Evolutionary conservation across 306 rosid species (phyloP), one percentile per base, ranked within the genome.

Genomic region (Trifolium pratense): DNA sequence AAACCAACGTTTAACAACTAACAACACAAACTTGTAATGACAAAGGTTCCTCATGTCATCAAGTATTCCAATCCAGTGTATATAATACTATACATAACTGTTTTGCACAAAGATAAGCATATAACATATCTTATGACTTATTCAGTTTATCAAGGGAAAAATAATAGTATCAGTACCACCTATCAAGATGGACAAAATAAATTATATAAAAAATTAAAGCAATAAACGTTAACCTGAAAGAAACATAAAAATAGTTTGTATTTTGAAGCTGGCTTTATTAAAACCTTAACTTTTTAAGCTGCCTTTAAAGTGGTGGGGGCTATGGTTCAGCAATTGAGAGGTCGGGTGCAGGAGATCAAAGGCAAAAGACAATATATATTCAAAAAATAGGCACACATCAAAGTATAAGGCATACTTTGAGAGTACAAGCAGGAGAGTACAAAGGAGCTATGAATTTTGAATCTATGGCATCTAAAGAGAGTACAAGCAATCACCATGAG

Each of bases 1-100:
- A 66, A 13, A 62, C 21, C 11, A 53, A 53, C 9, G 6, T 25
- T 29, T 63, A 75, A 78, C 67, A 57, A 63, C 68, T 58, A 78
- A 68, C 32, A 57, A 53, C 63, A 62, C 61, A 39, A 64, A 71
- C 20, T 46, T 53, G 71, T 37, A 58, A 11, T 13, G 9, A 18
- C 34, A 70, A 43, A 71, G 66, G 66, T 9, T 81, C 65, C 46
- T 16, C 8, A 15, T 17, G 59, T 51, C 34, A 64, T 66, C 66
- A 51, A 57, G 62, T 64, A 67, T 66, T 43, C 68, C 52, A 65
- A 46, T 67, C 45, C 32, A 6, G 17, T 60, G 26, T 53, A n/a
- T n/a, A n/a, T n/a, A n/a, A n/a, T n/a, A n/a, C n/a, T n/a, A 63
- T 70, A 51, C 16, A 57, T 17, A 57, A 31, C 48, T 43, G 49